Conservation (phyloP, 2,329 filamentous ascomycete species). For the Beauveria brongniartii region DNA sequence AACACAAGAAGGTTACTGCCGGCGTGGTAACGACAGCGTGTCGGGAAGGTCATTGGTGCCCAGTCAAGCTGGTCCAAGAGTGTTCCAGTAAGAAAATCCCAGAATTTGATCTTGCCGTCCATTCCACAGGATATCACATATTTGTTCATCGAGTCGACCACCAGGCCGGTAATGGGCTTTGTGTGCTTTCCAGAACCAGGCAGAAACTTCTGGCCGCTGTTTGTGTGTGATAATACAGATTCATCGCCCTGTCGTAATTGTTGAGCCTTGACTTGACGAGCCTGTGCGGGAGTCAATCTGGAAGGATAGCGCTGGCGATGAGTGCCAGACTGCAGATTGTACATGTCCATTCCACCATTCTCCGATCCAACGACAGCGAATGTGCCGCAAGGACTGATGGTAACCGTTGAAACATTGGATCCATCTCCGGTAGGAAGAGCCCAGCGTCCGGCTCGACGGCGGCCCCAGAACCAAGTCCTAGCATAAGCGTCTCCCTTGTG, state of each 20-base stretch:
- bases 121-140: conserved; percentile 76
- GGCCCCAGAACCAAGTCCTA: conserved; percentile 96
- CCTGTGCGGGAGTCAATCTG: conserved; percentile 67
- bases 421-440: conserved; percentile 80
- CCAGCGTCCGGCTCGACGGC: conserved; percentile 89
- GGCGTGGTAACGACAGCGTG: conserved; percentile 70
- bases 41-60: conserved; percentile 65
- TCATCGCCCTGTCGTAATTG: conserved; percentile 52
- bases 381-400: conserved; percentile 85
- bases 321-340: conserved; percentile 87
- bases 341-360: conserved; percentile 82
- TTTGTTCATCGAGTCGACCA: conserved; percentile 84
- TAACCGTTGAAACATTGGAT: conserved; percentile 75
- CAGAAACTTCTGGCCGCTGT: conserved; percentile 33
- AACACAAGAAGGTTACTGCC: conserved; percentile 81
- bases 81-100: conserved; percentile 83
- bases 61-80: conserved; percentile 77
- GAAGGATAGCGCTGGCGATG: conserved; percentile 85
- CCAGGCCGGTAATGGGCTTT: conserved; percentile 73
- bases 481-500: conserved; percentile 79
- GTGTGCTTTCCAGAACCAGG: conserved; percentile 65
- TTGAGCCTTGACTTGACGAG: conserved; percentile 63
- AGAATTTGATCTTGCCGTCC: conserved; percentile 94
- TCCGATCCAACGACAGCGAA: conserved; percentile 87
- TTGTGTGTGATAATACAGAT: conserved; percentile 45